Percentiles rank a stretch among this genome's conserved stretches.
These are phyloP conservation scores for Candida coleopterorum DNA, from an alignment of 805 yeast genomes.

Conservation along the genomic window DNA sequence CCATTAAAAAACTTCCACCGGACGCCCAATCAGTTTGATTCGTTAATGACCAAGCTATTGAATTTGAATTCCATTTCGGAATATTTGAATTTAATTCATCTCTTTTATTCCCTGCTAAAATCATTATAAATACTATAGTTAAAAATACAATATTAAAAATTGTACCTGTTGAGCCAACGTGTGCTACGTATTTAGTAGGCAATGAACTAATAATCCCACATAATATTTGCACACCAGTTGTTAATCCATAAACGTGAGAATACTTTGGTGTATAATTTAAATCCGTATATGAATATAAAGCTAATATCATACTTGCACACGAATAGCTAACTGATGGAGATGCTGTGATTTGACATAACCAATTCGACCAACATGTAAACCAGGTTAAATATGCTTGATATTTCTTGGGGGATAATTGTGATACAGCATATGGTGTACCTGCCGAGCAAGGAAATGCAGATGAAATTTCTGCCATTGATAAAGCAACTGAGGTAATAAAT, in stretches of 20 bases:
- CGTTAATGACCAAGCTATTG: slow-evolving; percentile 49
- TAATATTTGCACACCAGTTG: slow-evolving; percentile 46
- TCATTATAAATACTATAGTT: slow-evolving; percentile 48
- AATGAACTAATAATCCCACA: slow-evolving; percentile 47
- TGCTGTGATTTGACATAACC: slow-evolving; percentile 59
- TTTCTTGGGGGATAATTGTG: slow-evolving; percentile 54
- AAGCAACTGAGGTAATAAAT: slow-evolving; percentile 54
- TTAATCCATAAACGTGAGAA: slow-evolving; percentile 49
- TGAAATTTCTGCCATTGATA: slow-evolving; percentile 61
- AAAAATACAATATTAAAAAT: slow-evolving; percentile 45
- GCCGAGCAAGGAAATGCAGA: slow-evolving; percentile 65
- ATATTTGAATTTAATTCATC: slow-evolving; percentile 15
- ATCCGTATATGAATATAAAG: slow-evolving; percentile 40
- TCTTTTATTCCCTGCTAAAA: slow-evolving; percentile 50
- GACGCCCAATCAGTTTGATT: slow-evolving; percentile 62
- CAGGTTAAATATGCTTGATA: slow-evolving; percentile 52
- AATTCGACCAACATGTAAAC: slow-evolving; percentile 62
- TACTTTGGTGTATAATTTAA: slow-evolving; percentile 36
- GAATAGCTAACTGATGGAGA: slow-evolving; percentile 58
- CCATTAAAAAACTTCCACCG: slow-evolving; percentile 53
- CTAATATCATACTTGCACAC: slow-evolving; percentile 54
- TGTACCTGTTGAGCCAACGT: slow-evolving; percentile 48
- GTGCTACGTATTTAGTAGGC: slow-evolving; percentile 53
- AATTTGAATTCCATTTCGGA: slow-evolving; percentile 46
- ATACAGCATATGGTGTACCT: slow-evolving; percentile 66